Base-by-base conservation (phyloP, 495 filamentous ascomycete species). In the Parachaetomium inaequale region DNA sequence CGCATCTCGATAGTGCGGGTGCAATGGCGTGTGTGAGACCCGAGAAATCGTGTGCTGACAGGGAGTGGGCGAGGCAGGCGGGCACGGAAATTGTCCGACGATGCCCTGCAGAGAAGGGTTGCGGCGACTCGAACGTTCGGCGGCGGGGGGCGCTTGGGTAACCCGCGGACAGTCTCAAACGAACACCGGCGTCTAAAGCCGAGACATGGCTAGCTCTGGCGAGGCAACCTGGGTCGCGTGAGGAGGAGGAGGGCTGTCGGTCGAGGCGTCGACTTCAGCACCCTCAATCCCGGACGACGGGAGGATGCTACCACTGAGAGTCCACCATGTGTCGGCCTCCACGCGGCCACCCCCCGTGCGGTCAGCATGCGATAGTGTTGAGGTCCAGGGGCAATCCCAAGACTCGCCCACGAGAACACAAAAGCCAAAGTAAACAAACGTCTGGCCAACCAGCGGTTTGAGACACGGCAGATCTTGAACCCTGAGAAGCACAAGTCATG, bases 1-100 rank as follows among this genome's bases (percentile, higher is more conserved):
- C 40, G 25, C 57, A 59, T 59, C 57, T 58, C 40, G 55, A 59
- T 59, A 59, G 46, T 51, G 34, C 57, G 57, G 45, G 45, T 38
- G 57, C 34, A 40, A 38, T 38, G 46, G 15, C 5, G 32, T 50
- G 32, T 28, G 57, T 51, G 32, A 40, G 57, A 59, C 57, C 32
- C 57, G 45, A 59, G 46, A 19, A n/a, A 23, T 14, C 7, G 46
- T 28, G 34, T 7, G 25, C 6, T 7, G 32, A 21, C 29, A 40
- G 32, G 45, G 31, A 34, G 43, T 38, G 43, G 43, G 29, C 56
- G 19, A 50, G n/a, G 42, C 31, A 15, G 46, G 17, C 31, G 58
- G 47, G 10, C 12, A n/a, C 14, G 25, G 10, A 43, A 51, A 52
- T 59, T 59, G 46, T 52, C 58, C 58, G 58, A 59, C 32, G 26